Evolutionary conservation across 1,284 basidiomycete species (phyloP), one percentile per base, ranked within the genome.

Genomic region (Pterulicium gracile): DNA sequence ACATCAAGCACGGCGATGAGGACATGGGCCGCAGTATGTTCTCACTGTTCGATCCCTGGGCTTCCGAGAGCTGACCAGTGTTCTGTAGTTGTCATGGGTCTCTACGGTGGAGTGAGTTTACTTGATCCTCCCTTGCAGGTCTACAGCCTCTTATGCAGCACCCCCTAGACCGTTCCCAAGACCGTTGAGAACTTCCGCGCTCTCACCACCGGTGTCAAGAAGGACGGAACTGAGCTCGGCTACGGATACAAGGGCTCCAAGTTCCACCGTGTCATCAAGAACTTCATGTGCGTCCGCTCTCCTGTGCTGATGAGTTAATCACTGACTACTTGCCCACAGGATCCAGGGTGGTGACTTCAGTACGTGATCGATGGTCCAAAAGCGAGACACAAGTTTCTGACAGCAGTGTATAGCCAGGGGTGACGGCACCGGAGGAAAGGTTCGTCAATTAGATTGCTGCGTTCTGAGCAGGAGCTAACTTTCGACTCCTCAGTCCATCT

Each of bases 151-250:
- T 41, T 15, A 7, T 10, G 39, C 18, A 17, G 20, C 56, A n/a
- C n/a, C n/a, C n/a, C n/a, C n/a, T n/a, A 93, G 86, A 90, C 88
- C 42, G 90, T 94, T 40, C 95, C 95, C n/a, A 95, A 94, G 64
- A 91, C 96, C 4, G 94, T 88, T 39, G 94, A 97, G 68, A 99
- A 98, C 73, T 98, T 98, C 72, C 89, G 61, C 64, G 84, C 70
- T 73, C 75, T 74, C 73, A 81, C 56, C 74, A 95, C 77, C 36
- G 91, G 94, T 50, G 73, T 81, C 57, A 81, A 77, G 55, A 89
- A 87, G 64, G 78, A 86, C 50, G 90, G 89, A 50, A 72, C 75
- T 24, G 71, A 72, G 20, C 72, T 82, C 3, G 84, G 79, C 7
- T 78, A 67, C 54, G 81, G 79, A n/a, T 99, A 89, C 72, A 94